Base-by-base conservation (phyloP, 768 basidiomycete species). In the Pleurotus sapidus region DNA sequence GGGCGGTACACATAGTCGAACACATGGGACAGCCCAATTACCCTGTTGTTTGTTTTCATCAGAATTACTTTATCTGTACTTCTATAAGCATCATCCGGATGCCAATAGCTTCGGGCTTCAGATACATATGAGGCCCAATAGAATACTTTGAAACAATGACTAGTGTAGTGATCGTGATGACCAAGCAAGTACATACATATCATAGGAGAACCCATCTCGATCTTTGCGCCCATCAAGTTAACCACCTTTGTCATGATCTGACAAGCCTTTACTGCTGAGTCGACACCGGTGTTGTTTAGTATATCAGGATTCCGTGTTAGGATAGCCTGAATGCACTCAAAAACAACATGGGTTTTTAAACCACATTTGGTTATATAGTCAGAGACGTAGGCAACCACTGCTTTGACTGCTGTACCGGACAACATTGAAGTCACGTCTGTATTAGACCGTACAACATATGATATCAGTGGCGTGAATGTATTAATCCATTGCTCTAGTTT, bases 321-420 rank as follows among this genome's bases (percentile, higher is more conserved):
- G 1, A 20, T 20, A 20, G 20, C 20, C 20, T 20, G 20, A 20
- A 20, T 20, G 20, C 20, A 20, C 20, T 20, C 20, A 20, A 20
- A 20, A 20, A 20, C 20, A 3, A 20, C 20, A 20, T 20, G 20
- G 1, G 20, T 20, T 20, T 20, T 20, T 20, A 20, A 20, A 20
- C 20, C 20, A 20, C 20, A 20, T 20, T 20, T 20, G 20, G 68
- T 69, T 3, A 70, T 62, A 55, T 71, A 71, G 46, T 71, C 69
- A 8, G 69, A 62, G 3, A 68, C 59, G 60, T 70, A 67, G 23
- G 65, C 61, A 8, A 66, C 56, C 2, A 68, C 59, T 15, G 67
- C 61, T 18, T 65, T 64, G 24, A 71, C 51, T 8, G 61, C 59
- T 17, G 68, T 68, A 5, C 70, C 66, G 11, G 65, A 67, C n/a